These are phyloP conservation scores for Astrephomene gubernaculifera DNA, from an alignment of 139 green algal genomes.

Conservation along the genomic window DNA sequence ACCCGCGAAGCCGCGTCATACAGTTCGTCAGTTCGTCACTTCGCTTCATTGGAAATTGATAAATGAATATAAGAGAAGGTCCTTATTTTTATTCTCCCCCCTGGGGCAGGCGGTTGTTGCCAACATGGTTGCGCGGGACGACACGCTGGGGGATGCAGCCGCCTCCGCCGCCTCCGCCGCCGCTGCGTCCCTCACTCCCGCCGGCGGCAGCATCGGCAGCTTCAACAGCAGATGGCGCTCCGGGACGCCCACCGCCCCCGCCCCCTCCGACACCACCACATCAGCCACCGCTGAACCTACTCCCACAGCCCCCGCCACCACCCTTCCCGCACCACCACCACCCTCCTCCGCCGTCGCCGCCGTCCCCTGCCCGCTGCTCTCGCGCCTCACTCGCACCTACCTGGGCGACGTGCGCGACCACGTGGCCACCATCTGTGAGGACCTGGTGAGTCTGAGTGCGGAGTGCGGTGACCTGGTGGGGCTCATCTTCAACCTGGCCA, in stretches of 20 bases:
- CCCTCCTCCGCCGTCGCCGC: background rate
- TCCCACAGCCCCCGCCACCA: background rate
- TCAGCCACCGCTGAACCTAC: too few relatives aligned
- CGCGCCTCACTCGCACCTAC: constrained; percentile 19
- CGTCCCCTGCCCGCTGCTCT: constrained; percentile 15
- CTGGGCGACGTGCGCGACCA: constrained; percentile 30
- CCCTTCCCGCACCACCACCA: background rate
- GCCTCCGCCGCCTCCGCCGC: background rate
- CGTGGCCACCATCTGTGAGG: constrained; percentile 20
- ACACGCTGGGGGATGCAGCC: background rate
- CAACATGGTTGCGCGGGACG: constrained; percentile 29
- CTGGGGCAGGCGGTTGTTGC: background rate
- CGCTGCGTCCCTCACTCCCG: background rate
- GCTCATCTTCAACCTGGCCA: constrained; percentile 47
- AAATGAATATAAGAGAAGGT: too few relatives aligned
- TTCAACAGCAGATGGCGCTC: background rate
- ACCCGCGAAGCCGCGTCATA: too few relatives aligned
- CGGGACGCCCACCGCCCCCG: background rate
- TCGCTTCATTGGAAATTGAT: too few relatives aligned
- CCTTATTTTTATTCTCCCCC: too few relatives aligned
- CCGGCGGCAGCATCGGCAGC: background rate
- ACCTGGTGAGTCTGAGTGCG: constrained; percentile 3
- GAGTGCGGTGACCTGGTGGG: constrained; percentile 43
- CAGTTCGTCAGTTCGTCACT: too few relatives aligned
- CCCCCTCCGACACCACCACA: background rate